Evolutionary conservation across 352 stramenopile species (phyloP).

Genomic region (Halophytophthora batemanensis): DNA sequence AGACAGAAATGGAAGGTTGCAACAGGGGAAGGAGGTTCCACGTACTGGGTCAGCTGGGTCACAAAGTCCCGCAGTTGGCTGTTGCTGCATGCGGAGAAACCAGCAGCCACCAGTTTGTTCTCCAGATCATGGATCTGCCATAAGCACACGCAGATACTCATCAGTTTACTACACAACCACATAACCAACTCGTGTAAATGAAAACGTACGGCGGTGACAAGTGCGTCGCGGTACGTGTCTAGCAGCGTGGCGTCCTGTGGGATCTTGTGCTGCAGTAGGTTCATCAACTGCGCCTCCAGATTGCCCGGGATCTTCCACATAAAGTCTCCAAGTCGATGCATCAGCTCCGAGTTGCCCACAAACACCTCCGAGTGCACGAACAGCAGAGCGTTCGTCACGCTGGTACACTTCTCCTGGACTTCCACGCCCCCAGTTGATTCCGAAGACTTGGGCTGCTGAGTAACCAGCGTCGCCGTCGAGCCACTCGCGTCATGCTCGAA

Average conservation of each 20-base stretch:
- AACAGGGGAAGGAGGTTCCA: background rate
- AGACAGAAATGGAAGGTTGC: background rate
- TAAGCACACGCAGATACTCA: background rate
- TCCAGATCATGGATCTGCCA: constrained; percentile 50
- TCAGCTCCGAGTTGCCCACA: constrained; percentile 34
- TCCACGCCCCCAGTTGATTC: constrained; percentile 22
- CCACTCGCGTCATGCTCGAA: constrained; percentile 22
- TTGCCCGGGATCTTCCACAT: constrained; percentile 76
- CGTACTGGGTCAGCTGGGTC: constrained; percentile 61
- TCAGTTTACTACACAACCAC: background rate
- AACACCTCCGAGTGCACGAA: constrained; percentile 63
- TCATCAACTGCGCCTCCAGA: constrained; percentile 61
- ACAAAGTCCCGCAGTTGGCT: constrained; percentile 59
- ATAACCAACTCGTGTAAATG: too few relatives aligned
- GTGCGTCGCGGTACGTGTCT: constrained; percentile 42
- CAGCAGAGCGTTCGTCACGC: constrained; percentile 45
- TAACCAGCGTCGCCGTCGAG: constrained; percentile 23
- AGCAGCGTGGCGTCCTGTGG: constrained; percentile 53
- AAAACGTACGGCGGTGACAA: constrained; percentile 36
- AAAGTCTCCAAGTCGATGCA: constrained; percentile 45
- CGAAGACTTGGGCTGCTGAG: constrained; percentile 4
- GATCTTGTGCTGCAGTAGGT: constrained; percentile 64
- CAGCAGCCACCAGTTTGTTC: constrained; percentile 40
- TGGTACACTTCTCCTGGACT: constrained; percentile 34
- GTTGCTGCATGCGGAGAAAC: constrained; percentile 45